Evolutionary conservation across 2,329 filamentous ascomycete genomes (phyloP).

Genomic region (Trichocomaceae sp.): DNA sequence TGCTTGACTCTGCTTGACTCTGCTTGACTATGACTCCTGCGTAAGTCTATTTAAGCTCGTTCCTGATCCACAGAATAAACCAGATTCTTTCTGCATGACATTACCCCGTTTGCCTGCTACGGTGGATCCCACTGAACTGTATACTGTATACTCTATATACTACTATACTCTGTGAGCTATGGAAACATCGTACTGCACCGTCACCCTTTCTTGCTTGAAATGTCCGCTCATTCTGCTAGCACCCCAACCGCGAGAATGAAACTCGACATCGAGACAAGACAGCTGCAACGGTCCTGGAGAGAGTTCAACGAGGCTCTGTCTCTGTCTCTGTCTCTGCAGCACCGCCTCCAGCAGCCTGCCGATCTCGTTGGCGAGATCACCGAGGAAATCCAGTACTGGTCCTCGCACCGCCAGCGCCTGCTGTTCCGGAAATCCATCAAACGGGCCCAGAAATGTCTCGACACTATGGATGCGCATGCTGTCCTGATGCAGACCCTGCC

Average conservation of each 20-base stretch:
- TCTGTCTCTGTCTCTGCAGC: slow-evolving; percentile 20
- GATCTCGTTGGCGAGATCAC: slow-evolving; percentile 26
- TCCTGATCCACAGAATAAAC: too few relatives aligned
- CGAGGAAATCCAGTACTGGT: slow-evolving; percentile 24
- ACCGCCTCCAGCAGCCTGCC: slow-evolving; percentile 18
- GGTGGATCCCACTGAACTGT: too few relatives aligned
- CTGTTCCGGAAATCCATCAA: slow-evolving; percentile 22
- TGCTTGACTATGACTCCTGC: too few relatives aligned
- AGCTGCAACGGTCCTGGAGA: slow-evolving; percentile 32
- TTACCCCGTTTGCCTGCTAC: too few relatives aligned
- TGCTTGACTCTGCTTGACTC: too few relatives aligned
- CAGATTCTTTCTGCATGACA: too few relatives aligned
- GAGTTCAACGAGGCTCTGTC: slow-evolving; percentile 26
- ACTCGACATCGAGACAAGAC: slow-evolving; percentile 35
- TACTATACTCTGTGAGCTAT: too few relatives aligned
- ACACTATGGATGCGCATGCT: slow-evolving; percentile 25
- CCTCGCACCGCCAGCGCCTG: slow-evolving; percentile 21
- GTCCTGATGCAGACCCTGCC: slow-evolving; percentile 23
- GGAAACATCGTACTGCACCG: too few relatives aligned
- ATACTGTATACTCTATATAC: too few relatives aligned
- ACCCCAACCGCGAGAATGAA: slow-evolving; percentile 12
- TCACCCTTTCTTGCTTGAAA: neutral
- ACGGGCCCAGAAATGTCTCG: slow-evolving; percentile 24
- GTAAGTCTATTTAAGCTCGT: too few relatives aligned
- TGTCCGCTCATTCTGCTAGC: neutral